Percentiles rank a stretch among this genome's conserved stretches.
Evolutionary conservation across 2,329 filamentous ascomycete genomes (phyloP).

Genomic region (Fusarium heterosporum): DNA sequence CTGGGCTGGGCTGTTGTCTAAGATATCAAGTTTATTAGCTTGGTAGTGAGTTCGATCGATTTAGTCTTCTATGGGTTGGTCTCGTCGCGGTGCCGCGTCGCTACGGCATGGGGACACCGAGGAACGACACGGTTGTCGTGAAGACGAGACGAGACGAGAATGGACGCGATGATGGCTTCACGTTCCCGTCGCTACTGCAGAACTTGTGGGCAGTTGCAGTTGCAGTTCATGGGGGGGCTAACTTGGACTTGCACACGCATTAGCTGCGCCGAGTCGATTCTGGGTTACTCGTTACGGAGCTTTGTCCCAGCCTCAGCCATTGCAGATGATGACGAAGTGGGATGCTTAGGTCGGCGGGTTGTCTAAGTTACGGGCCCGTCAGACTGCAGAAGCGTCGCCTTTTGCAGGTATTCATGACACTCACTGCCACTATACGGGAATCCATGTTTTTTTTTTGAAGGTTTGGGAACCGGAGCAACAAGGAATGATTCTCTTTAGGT

Average conservation of each 20-base stretch:
- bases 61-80: slow-evolving; percentile 8
- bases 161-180: slow-evolving; percentile 39
- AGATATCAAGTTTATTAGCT: slow-evolving; percentile 10
- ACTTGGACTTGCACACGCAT: slow-evolving; percentile 29
- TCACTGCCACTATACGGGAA: slow-evolving; percentile 24
- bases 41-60: background rate
- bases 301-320: slow-evolving; percentile 24
- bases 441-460: slow-evolving; percentile 35
- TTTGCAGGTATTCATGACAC: slow-evolving; percentile 11
- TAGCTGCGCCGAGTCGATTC: slow-evolving; percentile 27
- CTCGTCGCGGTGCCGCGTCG: slow-evolving; percentile 30
- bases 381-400: slow-evolving; percentile 40
- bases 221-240: slow-evolving; percentile 29
- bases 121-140: slow-evolving; percentile 38
- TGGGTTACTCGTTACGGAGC: slow-evolving; percentile 12
- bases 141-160: slow-evolving; percentile 31
- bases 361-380: slow-evolving; percentile 40
- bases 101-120: slow-evolving; percentile 24
- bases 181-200: slow-evolving; percentile 20
- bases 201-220: slow-evolving; percentile 5
- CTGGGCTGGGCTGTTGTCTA: slow-evolving; percentile 10
- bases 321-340: slow-evolving; percentile 34
- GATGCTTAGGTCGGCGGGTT: slow-evolving; percentile 26
- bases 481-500: slow-evolving; percentile 2
- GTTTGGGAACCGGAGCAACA: slow-evolving; percentile 29